Percentiles rank a stretch among this genome's conserved stretches.
These are phyloP conservation scores for Millerago galiae DNA, from an alignment of 805 yeast species.

Conservation along the genomic window DNA sequence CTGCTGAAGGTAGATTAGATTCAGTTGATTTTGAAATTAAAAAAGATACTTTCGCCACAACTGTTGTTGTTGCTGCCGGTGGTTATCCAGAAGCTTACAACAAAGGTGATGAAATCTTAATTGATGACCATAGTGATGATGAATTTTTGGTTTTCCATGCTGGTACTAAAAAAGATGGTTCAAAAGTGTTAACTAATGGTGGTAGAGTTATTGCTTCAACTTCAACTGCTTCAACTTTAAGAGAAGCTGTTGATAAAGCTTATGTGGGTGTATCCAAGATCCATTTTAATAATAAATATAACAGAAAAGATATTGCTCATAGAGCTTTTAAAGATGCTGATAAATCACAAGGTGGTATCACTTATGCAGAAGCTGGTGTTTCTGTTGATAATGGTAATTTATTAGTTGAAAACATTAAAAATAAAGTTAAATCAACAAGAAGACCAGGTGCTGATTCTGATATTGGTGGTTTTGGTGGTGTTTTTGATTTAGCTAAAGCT, in stretches of 20 bases:
- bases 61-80: constrained; percentile 94
- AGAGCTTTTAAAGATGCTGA: constrained; percentile 71
- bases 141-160: constrained; percentile 88
- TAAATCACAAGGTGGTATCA: constrained; percentile 40
- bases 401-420: constrained; percentile 85
- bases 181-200: constrained; percentile 75
- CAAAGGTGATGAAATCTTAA: constrained; percentile 79
- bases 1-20: constrained; percentile 91
- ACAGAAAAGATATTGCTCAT: constrained; percentile 92
- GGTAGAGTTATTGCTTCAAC: constrained; percentile 97
- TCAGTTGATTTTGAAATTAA: constrained; percentile 57
- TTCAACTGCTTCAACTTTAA: constrained; percentile 69
- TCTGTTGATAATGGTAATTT: constrained; percentile 93
- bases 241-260: constrained; percentile 79
- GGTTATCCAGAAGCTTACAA: constrained; percentile 89
- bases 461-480: constrained; percentile 98
- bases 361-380: constrained; percentile 95
- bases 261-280: constrained; percentile 79
- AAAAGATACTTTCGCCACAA: constrained; percentile 63
- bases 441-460: constrained; percentile 97
- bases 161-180: constrained; percentile 65
- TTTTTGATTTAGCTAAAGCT: constrained; percentile 83
- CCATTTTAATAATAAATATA: constrained; percentile 67
- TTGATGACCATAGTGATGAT: constrained; percentile 32
- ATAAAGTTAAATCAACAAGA: constrained; percentile 83